phyloP scores from a whole-genome alignment of 2,329 filamentous ascomycete genomes.

The Davidsoniella neocaledoniae region DNA sequence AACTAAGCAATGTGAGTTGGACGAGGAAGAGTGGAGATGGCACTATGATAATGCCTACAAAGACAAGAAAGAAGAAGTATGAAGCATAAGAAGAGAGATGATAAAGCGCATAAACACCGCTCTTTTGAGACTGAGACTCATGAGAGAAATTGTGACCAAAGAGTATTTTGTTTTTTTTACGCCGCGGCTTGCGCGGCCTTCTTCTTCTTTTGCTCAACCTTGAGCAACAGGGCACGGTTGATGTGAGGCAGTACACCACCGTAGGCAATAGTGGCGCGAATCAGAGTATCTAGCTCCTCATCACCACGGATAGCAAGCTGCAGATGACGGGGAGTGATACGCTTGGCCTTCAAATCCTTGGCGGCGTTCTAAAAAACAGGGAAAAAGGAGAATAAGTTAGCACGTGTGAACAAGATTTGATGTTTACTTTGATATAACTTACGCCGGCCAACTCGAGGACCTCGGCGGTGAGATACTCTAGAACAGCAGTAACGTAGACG shows the following conservation, averaged over 20 bases:
- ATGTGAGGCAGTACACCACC: slow-evolving; percentile 98
- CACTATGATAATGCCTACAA: neutral
- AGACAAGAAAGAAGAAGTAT: neutral
- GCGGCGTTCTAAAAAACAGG: slow-evolving; percentile 57
- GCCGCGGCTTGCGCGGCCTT: slow-evolving; percentile 20
- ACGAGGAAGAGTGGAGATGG: too few species aligned
- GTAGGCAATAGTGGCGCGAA: slow-evolving; percentile 93
- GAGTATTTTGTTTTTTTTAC: slow-evolving; percentile 4
- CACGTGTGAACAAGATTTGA: neutral
- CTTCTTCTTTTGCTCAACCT: slow-evolving; percentile 97
- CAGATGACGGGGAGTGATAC: slow-evolving; percentile 93
- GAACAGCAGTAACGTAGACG: slow-evolving; percentile 91
- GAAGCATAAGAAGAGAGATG: neutral
- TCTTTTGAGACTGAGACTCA: too few species aligned
- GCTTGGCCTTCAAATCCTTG: slow-evolving; percentile 99
- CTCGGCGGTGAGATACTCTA: slow-evolving; percentile 96
- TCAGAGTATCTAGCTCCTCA: slow-evolving; percentile 93
- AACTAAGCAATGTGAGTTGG: too few species aligned
- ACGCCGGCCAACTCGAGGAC: slow-evolving; percentile 93
- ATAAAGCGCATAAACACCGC: too few species aligned
- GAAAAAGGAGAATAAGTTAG: slow-evolving; percentile 13
- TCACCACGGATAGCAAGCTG: slow-evolving; percentile 97
- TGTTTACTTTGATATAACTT: slow-evolving; percentile 24
- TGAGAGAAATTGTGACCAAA: neutral
- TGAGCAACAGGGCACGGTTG: slow-evolving; percentile 88